phyloP scores from a whole-genome alignment of 768 basidiomycete species.

The Auriscalpium vulgare region DNA sequence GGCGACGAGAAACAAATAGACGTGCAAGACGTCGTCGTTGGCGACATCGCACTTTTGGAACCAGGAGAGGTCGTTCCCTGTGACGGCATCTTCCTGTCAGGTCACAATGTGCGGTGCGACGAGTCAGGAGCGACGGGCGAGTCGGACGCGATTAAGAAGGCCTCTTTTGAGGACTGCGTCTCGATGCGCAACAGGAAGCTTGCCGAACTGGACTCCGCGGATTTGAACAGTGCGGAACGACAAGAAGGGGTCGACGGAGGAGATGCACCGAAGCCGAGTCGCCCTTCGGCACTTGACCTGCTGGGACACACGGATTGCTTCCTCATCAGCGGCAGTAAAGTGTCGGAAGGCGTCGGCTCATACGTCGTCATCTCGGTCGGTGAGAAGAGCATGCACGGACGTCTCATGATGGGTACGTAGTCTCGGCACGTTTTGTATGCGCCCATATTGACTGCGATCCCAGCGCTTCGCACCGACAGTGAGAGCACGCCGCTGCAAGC shows the following conservation, averaged over 20 bases:
- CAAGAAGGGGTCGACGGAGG: conserved; percentile 23
- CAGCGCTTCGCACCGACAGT: conserved; percentile 78
- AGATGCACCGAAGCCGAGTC: conserved; percentile 3
- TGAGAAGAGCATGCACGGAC: conserved; percentile 87
- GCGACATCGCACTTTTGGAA: conserved; percentile 86
- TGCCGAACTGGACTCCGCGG: conserved; percentile 1
- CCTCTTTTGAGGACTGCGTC: conserved; percentile 67
- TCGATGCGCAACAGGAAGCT: conserved; percentile 31
- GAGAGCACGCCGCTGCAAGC: conserved; percentile 90
- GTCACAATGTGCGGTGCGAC: conserved; percentile 92
- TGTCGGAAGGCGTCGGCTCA: conserved; percentile 87
- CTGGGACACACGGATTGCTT: conserved; percentile 80
- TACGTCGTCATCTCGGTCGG: conserved; percentile 94
- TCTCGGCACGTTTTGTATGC: conserved; percentile 1
- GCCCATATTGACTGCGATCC: background rate
- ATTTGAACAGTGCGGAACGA: conserved; percentile 9
- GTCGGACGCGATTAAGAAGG: conserved; percentile 89
- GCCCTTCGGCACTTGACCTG: conserved; percentile 18
- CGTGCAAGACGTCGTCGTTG: conserved; percentile 80
- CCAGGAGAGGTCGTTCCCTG: conserved; percentile 95
- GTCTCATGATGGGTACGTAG: conserved; percentile 90
- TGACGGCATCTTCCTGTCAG: conserved; percentile 88
- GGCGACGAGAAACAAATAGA: conserved; percentile 22
- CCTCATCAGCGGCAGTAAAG: conserved; percentile 84
- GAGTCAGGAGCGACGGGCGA: conserved; percentile 97